phyloP scores from a whole-genome alignment of 495 filamentous ascomycete genomes.

The Friedmanniomyces endolithicus region DNA sequence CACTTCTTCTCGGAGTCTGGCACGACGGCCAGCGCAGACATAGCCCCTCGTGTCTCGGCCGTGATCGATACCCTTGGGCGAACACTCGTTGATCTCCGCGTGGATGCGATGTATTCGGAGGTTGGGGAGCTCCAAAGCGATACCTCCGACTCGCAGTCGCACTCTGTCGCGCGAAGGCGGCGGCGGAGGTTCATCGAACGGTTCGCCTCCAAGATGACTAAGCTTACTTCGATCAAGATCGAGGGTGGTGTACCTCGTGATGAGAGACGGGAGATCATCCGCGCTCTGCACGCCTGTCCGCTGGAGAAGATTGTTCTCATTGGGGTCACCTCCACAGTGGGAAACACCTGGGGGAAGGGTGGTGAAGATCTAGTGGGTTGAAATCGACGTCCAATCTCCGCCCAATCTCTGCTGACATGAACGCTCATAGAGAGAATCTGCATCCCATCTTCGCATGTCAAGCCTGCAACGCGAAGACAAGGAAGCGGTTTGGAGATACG shows the following conservation, averaged over 20 bases:
- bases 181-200: constrained; percentile 24
- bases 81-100: constrained; percentile 23
- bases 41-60: constrained; percentile 11
- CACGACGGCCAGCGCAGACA: neutral
- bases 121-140: constrained; percentile 23
- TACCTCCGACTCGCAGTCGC: neutral
- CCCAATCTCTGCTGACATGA: no score
- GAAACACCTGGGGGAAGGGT: constrained; percentile 27
- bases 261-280: constrained; percentile 28
- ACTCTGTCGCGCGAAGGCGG: constrained; percentile 8
- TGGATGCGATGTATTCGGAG: constrained; percentile 20
- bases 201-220: constrained; percentile 26
- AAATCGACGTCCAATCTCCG: neutral
- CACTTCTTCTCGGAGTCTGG: constrained; percentile 22
- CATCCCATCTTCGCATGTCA: no score
- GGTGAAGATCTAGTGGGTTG: constrained; percentile 17
- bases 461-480: constrained; percentile 21
- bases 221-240: constrained; percentile 27
- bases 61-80: constrained; percentile 22
- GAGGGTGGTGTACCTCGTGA: constrained; percentile 30
- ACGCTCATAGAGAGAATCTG: no score
- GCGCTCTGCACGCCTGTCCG: constrained; percentile 24
- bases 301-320: constrained; percentile 27
- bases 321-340: constrained; percentile 22
- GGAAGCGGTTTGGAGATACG: constrained; percentile 9